Conservation (phyloP, 495 filamentous ascomycete genomes). For the Chaetomium fimeti region DNA sequence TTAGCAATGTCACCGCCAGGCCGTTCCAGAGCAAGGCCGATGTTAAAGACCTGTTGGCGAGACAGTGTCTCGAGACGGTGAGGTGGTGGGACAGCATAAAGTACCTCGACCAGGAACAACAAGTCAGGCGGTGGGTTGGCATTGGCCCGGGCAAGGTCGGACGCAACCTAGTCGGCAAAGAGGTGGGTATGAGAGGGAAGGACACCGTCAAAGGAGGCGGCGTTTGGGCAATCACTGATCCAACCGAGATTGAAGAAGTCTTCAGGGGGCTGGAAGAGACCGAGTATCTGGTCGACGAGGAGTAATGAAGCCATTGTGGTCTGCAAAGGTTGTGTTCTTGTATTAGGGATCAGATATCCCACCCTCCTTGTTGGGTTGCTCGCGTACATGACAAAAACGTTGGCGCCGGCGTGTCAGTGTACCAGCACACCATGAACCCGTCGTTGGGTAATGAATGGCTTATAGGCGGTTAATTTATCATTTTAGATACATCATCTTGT, state of each 20-base stretch:
- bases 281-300: slow-evolving; percentile 52
- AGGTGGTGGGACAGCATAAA: slow-evolving; percentile 90
- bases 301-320: slow-evolving; percentile 23
- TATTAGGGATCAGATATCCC: neutral
- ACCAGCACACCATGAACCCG: neutral
- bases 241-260: slow-evolving; percentile 75
- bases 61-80: slow-evolving; percentile 84
- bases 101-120: slow-evolving; percentile 82
- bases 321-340: neutral
- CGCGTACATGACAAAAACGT: neutral
- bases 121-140: slow-evolving; percentile 84
- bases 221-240: slow-evolving; percentile 87
- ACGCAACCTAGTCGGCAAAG: slow-evolving; percentile 89
- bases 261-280: slow-evolving; percentile 72
- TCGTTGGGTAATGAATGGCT: neutral
- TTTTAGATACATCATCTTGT: neutral
- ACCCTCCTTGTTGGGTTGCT: neutral
- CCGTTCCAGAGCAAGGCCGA: slow-evolving; percentile 73
- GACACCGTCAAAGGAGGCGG: slow-evolving; percentile 81
- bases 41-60: slow-evolving; percentile 70
- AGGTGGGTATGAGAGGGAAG: slow-evolving; percentile 80
- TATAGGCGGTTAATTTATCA: neutral
- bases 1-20: slow-evolving; percentile 80
- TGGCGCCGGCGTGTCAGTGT: neutral
- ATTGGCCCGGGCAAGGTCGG: slow-evolving; percentile 95